These are phyloP conservation scores for Podaxis sp. DNA, from an alignment of 768 basidiomycete genomes.

Conservation along the genomic window DNA sequence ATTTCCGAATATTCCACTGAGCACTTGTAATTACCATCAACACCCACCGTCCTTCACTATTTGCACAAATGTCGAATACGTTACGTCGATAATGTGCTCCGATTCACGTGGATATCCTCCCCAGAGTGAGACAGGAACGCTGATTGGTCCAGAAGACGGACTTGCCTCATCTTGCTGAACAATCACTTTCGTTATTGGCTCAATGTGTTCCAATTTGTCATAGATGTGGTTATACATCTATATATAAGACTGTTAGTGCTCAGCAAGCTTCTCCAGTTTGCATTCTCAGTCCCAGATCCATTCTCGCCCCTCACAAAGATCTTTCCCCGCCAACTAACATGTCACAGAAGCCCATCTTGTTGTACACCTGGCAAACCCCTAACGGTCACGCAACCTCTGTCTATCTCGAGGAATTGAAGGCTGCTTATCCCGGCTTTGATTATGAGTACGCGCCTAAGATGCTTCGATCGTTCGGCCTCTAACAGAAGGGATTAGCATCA, in stretches of 20 bases:
- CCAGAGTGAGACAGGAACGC: background rate
- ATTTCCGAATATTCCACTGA: background rate
- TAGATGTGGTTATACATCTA: background rate
- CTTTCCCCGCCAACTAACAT: slow-evolving; percentile 26
- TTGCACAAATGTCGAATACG: background rate
- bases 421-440: slow-evolving; percentile 40
- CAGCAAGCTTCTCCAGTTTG: background rate
- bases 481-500: slow-evolving; percentile 28
- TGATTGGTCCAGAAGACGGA: background rate
- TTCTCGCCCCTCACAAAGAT: slow-evolving; percentile 21
- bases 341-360: slow-evolving; percentile 28
- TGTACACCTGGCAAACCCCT: slow-evolving; percentile 56
- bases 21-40: background rate
- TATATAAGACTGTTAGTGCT: slow-evolving; percentile 11
- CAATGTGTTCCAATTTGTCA: background rate
- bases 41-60: background rate
- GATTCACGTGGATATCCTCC: background rate
- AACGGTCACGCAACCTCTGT: slow-evolving; percentile 52
- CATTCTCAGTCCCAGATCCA: background rate
- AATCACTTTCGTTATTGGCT: slow-evolving; percentile 1
- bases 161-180: slow-evolving; percentile 6
- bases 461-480: background rate
- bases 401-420: slow-evolving; percentile 61
- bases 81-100: background rate
- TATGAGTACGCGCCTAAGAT: slow-evolving; percentile 40